phyloP scores from a whole-genome alignment of 441 rosid genomes.

The Manihot esculenta region DNA sequence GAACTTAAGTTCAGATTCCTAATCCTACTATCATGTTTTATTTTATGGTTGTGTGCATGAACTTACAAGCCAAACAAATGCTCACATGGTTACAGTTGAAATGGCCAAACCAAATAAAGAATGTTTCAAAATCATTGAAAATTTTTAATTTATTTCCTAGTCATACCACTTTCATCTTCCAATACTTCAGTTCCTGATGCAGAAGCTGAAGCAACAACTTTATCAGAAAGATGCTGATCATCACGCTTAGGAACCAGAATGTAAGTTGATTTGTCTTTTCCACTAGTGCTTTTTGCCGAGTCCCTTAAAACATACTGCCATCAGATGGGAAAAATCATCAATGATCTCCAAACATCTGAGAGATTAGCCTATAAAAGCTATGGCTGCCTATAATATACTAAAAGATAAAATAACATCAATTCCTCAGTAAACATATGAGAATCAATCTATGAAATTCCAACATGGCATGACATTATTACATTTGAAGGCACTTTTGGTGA shows the following conservation, averaged over 20 bases:
- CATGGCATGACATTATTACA: background rate
- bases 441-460: background rate
- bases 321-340: constrained; percentile 22
- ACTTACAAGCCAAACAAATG: background rate
- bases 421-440: background rate
- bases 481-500: background rate
- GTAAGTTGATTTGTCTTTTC: constrained; percentile 54
- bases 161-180: constrained; percentile 54
- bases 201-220: constrained; percentile 32
- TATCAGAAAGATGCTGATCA: constrained; percentile 45
- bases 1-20: background rate
- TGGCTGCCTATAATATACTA: background rate
- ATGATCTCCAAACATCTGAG: background rate
- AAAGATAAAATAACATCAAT: background rate
- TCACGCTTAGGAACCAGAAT: constrained; percentile 45
- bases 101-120: background rate
- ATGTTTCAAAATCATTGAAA: background rate
- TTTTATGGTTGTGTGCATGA: background rate
- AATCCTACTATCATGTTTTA: background rate
- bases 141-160: background rate
- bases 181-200: constrained; percentile 40
- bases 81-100: background rate
- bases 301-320: constrained; percentile 64
- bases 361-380: background rate
- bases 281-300: constrained; percentile 38